Evolutionary conservation across 164 flowering plant species (phyloP), one percentile per base, ranked within the genome.

Genomic region (Malania oleifera): DNA sequence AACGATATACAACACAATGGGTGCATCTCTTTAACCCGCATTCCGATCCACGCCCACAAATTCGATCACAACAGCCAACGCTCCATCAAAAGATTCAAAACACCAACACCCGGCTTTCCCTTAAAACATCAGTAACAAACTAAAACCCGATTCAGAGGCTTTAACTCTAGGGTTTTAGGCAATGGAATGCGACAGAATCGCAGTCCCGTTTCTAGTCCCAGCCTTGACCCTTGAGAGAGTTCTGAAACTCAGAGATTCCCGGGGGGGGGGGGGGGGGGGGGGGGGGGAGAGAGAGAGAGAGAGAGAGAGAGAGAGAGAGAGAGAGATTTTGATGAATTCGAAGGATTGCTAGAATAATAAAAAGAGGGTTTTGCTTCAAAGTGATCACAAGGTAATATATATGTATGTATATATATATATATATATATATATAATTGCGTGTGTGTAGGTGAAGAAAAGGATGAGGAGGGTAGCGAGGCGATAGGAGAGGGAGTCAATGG

Each of bases 1-100:
- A 90, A 52, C 27, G 95, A 57, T 31, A 87, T 82, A 66, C 97
- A 90, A 65, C 97, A 90, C 25, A 90, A 67, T 5, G 97, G 92
- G 70, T 87, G 92, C 95, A 90, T 68, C 61, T 84, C 91, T 69
- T 74, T 82, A 41, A 81, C 86, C 66, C 91, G 79, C 96, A 91
- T 90, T 74, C 43, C 59, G 45, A 58, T 39, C 39, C 41, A 22
- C 22, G 35, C 8, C 20, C 55, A 5, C 23, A 17, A 52, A 61
- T 55, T 28, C 60, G 11, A 34, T 34, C 38, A 34, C 38, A 34
- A 28, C 41, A 18, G 38, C 55, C 58, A 63, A 20, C 24, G 63
- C 47, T 12, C 44, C 68, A 70, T 62, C 15, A 19, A 22, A 31
- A 9, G 6, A 31, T 31, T 31, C 4, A 31, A 4, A 31, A 4